phyloP scores from a whole-genome alignment of 2,329 filamentous ascomycete species.

The Apiospora sp. region DNA sequence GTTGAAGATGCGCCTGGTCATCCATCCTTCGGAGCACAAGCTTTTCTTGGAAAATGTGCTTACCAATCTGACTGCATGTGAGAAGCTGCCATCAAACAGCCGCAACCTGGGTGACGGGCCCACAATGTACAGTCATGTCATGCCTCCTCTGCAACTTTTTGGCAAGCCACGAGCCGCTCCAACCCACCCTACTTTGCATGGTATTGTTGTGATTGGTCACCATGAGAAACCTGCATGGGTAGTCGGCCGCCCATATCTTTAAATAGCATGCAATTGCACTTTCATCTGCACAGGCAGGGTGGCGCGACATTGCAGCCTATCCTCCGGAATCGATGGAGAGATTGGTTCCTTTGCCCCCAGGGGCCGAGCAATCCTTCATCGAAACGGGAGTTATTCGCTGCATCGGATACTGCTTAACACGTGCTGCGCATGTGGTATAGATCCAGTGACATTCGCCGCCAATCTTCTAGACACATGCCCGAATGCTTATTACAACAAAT shows the following conservation, averaged over 20 bases:
- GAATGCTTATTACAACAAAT: neutral
- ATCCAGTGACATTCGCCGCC: neutral
- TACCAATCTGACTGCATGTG: neutral
- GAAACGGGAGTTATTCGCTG: neutral
- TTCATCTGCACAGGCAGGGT: neutral
- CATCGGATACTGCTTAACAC: neutral
- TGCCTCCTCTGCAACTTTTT: neutral
- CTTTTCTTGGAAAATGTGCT: neutral
- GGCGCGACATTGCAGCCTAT: neutral
- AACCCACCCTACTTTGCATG: too few species aligned
- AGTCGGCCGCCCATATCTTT: neutral
- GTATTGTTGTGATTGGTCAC: neutral
- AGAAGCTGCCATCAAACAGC: neutral
- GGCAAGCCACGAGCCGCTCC: too few species aligned
- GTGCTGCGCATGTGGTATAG: neutral
- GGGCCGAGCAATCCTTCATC: neutral
- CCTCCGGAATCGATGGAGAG: neutral
- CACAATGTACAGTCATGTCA: neutral
- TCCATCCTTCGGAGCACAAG: neutral
- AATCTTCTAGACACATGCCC: too few species aligned
- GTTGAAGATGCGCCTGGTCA: neutral
- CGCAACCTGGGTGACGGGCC: neutral
- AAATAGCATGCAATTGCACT: neutral
- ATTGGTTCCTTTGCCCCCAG: neutral
- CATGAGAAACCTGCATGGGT: neutral